A percentile compares a stretch with the other conserved stretches of the same genome.
Evolutionary conservation across 1,284 basidiomycete genomes (phyloP).

Genomic region (Sphagnurus paluster): DNA sequence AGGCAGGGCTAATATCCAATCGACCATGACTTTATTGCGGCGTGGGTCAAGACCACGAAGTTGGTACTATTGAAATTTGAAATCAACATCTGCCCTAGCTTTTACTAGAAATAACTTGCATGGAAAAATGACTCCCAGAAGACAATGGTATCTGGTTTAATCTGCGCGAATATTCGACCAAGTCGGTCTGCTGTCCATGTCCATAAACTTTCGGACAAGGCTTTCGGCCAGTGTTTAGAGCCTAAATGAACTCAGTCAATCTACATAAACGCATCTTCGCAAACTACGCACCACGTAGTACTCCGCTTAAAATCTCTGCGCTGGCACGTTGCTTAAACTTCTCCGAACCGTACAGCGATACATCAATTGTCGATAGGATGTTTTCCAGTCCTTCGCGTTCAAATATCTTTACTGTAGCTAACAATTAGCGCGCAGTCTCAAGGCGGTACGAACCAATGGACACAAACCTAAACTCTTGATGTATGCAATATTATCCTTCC

Average conservation of each 20-base stretch:
- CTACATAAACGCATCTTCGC: neutral
- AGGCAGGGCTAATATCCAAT: conserved; percentile 78
- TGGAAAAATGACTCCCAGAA: conserved; percentile 73
- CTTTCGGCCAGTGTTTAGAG: conserved; percentile 87
- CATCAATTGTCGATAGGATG: conserved; percentile 57
- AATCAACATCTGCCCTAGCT: no score
- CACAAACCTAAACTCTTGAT: conserved; percentile 68
- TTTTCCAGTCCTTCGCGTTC: conserved; percentile 54
- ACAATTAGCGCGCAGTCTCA: conserved; percentile 8
- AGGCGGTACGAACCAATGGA: conserved; percentile 4
- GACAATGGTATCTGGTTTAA: conserved; percentile 81
- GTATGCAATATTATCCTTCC: conserved; percentile 65
- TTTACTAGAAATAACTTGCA: conserved; percentile 36
- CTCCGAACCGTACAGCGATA: conserved; percentile 67
- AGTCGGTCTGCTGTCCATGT: conserved; percentile 77
- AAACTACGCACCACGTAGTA: conserved; percentile 54
- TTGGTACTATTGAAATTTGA: conserved; percentile 47
- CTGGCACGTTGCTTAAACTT: conserved; percentile 92
- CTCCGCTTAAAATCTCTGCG: conserved; percentile 83
- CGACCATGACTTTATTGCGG: conserved; percentile 73
- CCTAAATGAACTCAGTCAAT: conserved; percentile 44
- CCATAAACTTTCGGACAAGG: conserved; percentile 69
- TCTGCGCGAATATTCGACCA: conserved; percentile 71
- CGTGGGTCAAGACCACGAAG: conserved; percentile 84
- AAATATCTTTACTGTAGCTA: conserved; percentile 61